Base-by-base conservation (phyloP, 192 early-diverging fungal genomes). In the Powellomyces hirtus region DNA sequence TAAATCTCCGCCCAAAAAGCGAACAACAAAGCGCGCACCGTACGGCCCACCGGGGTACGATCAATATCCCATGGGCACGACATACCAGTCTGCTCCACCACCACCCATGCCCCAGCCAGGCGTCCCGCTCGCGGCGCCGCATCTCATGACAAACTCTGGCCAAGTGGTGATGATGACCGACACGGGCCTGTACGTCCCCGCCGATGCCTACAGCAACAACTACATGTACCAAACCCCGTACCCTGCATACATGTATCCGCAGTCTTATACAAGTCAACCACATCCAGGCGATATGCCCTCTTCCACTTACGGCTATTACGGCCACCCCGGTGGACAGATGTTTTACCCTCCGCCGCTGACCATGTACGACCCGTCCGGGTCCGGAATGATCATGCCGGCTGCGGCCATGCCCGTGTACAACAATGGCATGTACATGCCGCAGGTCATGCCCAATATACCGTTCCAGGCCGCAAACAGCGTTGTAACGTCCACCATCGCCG, bases 141-240 rank as follows among this genome's bases (percentile, higher is more conserved):
- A 38, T 13, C 50, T 51, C 13, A 51, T 64, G 62, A 64, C 62
- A 2, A 51, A 31, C 45, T 64, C 62, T 3, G 62, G 62, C 13
- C 62, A 64, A 46, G 50, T 64, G 1, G 44, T 64, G 13, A 26
- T 64, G 4, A 52, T 64, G 38, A 64, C 62, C 13, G 62, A 64
- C 11, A 18, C 27, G 3, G 62, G 62, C 18, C 62, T 64, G 13
- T 53, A 53, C 42, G 45, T 64, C 24, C 62, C 62, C 6, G 62
- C 62, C 20, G 42, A 31, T 0, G 44, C 18, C 18, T 56, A 56
- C 27, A 13, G 13, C 14, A 56, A 27, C 26, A 56, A 56, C n/a
- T 61, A 61, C 59, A 61, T 61, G 59, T 61, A 38, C 35, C 18
- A 30, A 38, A 14, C 30, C 18, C 34, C 33, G 16, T 38, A 35